A percentile compares a stretch with the other conserved stretches of the same genome.
phyloP scores from a whole-genome alignment of 192 early-diverging fungal species.

The Allomyces javanicus region DNA sequence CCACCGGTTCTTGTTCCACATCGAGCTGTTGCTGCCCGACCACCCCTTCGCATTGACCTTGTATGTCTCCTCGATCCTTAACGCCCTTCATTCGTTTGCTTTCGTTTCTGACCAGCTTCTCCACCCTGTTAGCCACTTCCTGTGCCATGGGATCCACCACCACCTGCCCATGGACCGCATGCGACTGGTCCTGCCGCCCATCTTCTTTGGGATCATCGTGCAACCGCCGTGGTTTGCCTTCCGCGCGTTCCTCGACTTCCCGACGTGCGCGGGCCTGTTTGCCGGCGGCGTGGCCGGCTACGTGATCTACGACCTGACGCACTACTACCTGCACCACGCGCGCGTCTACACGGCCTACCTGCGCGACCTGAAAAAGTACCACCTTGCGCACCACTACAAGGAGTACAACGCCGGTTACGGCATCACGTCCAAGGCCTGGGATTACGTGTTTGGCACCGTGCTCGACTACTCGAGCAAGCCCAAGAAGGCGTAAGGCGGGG shows the following conservation, averaged over 20 bases:
- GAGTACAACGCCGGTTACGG: constrained; percentile 70
- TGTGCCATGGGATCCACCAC: constrained; percentile 92
- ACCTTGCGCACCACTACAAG: constrained; percentile 89
- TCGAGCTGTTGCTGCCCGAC: constrained; percentile 74
- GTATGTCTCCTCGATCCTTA: no score
- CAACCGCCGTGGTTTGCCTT: constrained; percentile 14
- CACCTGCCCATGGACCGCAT: constrained; percentile 89
- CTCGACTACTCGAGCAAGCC: constrained; percentile 11
- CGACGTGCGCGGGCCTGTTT: constrained; percentile 43
- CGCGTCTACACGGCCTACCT: constrained; percentile 48
- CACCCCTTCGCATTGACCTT: constrained; percentile 47
- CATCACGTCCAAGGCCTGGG: constrained; percentile 82
- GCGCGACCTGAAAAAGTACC: constrained; percentile 79
- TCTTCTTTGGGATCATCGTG: neutral
- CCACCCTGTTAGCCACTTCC: constrained; percentile 36
- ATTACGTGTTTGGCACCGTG: constrained; percentile 54
- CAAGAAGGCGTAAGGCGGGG: neutral
- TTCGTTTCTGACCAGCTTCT: no score
- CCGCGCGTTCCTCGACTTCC: constrained; percentile 37
- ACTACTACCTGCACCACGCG: constrained; percentile 91
- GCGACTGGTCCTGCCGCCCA: constrained; percentile 90
- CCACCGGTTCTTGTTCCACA: constrained; percentile 85
- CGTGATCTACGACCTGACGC: constrained; percentile 76
- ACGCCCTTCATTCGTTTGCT: no score
- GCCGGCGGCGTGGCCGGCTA: constrained; percentile 63